phyloP scores from a whole-genome alignment of 306 rosid genomes.

The Corylus avellana region DNA sequence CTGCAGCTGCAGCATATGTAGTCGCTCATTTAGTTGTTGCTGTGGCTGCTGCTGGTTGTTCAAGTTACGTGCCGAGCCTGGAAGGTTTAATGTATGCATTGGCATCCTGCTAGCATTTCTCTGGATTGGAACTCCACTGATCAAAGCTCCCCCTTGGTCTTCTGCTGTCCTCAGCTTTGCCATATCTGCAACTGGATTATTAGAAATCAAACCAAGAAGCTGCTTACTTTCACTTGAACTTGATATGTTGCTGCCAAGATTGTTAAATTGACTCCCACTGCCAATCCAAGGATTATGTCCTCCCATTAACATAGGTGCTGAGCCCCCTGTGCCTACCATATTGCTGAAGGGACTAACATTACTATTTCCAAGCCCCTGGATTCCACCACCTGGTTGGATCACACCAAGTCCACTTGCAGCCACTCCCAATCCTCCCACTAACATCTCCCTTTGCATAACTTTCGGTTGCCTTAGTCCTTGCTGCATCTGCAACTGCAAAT shows the following conservation, averaged over 20 bases:
- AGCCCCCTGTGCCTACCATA: slow-evolving; percentile 9
- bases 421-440: not conserved
- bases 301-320: slow-evolving; percentile 11
- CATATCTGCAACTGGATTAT: not conserved
- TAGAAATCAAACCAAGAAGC: slow-evolving; percentile 8
- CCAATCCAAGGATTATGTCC: not conserved
- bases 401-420: slow-evolving; percentile 4
- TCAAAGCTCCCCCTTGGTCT: slow-evolving; percentile 15
- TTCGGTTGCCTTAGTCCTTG: slow-evolving; percentile 17
- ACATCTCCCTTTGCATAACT: not conserved
- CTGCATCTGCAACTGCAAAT: slow-evolving; percentile 14
- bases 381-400: slow-evolving; percentile 2
- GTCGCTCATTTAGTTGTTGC: not conserved
- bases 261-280: slow-evolving; percentile 19
- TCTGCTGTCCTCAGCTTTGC: slow-evolving; percentile 11
- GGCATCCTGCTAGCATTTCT: slow-evolving; percentile 8
- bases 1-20: slow-evolving; percentile 2
- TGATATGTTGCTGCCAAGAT: slow-evolving; percentile 1
- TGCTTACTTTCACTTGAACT: slow-evolving; percentile 26
- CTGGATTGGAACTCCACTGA: slow-evolving; percentile 2
- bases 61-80: not conserved
- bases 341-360: slow-evolving; percentile 1
- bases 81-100: slow-evolving; percentile 6
- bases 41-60: slow-evolving; percentile 15
- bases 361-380: slow-evolving; percentile 20